Conservation (phyloP, 768 basidiomycete genomes). For the Suillus hirtellus region DNA sequence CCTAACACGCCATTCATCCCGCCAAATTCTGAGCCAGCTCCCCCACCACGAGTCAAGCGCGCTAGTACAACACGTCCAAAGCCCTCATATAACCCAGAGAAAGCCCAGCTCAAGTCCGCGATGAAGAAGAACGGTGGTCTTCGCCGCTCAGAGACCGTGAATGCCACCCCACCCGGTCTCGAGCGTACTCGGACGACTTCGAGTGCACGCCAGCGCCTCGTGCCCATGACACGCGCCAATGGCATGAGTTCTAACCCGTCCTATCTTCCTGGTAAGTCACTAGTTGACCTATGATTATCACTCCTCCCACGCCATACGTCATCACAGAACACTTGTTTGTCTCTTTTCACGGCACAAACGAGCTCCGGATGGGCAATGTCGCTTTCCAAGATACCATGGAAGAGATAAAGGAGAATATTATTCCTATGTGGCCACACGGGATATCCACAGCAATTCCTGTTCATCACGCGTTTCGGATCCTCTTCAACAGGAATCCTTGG, state of each 20-base stretch:
- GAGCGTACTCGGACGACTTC: constrained; percentile 47
- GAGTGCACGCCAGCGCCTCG: constrained; percentile 31
- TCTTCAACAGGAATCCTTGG: constrained; percentile 71
- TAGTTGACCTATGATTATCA: constrained; percentile 12
- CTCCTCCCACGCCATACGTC: constrained; percentile 1
- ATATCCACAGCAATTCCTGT: constrained; percentile 36
- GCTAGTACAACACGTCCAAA: constrained; percentile 30
- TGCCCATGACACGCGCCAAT: constrained; percentile 31
- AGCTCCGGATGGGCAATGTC: constrained; percentile 50
- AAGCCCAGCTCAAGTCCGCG: constrained; percentile 53
- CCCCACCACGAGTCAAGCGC: constrained; percentile 35
- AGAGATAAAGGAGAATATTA: constrained; percentile 56
- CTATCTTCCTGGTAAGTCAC: constrained; percentile 30
- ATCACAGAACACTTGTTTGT: constrained; percentile 70
- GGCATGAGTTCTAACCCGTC: constrained; percentile 39
- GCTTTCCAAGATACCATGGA: constrained; percentile 55
- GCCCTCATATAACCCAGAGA: constrained; percentile 22
- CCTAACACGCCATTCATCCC: constrained; percentile 27
- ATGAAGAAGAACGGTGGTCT: constrained; percentile 47
- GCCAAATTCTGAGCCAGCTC: constrained; percentile 22
- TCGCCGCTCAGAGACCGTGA: constrained; percentile 27
- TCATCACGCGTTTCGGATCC: constrained; percentile 54
- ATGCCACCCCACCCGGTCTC: constrained; percentile 23
- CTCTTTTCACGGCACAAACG: constrained; percentile 64
- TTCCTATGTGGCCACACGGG: constrained; percentile 71